These are phyloP conservation scores for Cardamine resedifolia DNA, from an alignment of 345 rosid genomes.

Conservation along the genomic window DNA sequence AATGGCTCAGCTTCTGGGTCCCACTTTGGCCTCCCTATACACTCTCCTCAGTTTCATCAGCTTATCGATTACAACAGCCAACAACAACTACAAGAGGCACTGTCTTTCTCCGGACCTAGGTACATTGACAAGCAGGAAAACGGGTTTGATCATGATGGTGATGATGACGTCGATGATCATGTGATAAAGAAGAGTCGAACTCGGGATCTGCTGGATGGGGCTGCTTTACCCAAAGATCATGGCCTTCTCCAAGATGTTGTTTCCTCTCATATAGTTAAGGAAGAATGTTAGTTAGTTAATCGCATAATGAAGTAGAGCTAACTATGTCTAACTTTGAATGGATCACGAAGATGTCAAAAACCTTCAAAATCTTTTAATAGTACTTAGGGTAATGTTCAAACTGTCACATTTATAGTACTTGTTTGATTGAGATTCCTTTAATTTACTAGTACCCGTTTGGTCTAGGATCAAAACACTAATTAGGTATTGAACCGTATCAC, in stretches of 20 bases:
- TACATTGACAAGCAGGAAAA: slow-evolving; percentile 2
- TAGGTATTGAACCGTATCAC: neutral
- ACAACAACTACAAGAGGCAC: slow-evolving; percentile 22
- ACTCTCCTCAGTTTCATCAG: slow-evolving; percentile 28
- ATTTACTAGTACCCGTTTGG: neutral
- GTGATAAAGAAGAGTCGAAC: slow-evolving; percentile 22
- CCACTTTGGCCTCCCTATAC: slow-evolving; percentile 43
- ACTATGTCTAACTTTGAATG: neutral
- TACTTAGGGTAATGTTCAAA: neutral
- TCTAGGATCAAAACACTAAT: neutral
- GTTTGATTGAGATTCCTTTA: neutral
- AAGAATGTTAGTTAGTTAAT: slow-evolving; percentile 20
- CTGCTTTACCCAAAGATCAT: slow-evolving; percentile 40
- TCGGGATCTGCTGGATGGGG: slow-evolving; percentile 5
- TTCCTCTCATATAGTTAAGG: slow-evolving; percentile 59
- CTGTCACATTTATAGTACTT: neutral
- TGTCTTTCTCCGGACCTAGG: neutral
- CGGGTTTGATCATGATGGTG: neutral
- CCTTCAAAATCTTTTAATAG: neutral
- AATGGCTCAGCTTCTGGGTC: slow-evolving; percentile 46
- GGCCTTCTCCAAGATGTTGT: slow-evolving; percentile 85
- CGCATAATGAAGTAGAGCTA: neutral
- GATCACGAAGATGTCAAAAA: neutral
- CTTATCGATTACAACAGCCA: slow-evolving; percentile 26
- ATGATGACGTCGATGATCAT: neutral